Evolutionary conservation across 345 rosid species (phyloP), one percentile per base, ranked within the genome.

Genomic region (Geranium rotundifolium): DNA sequence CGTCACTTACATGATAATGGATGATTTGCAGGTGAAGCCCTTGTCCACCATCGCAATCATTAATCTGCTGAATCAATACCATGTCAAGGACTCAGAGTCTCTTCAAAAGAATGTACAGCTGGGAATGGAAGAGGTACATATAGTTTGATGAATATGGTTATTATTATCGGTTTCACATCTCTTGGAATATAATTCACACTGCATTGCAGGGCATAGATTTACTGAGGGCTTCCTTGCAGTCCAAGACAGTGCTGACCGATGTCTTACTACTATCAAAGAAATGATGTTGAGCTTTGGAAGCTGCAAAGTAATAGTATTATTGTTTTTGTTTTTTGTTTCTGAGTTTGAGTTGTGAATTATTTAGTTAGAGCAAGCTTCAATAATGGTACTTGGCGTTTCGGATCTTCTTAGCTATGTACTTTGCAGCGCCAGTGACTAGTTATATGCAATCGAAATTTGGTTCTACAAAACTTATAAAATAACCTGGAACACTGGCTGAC

Each of bases 221-320:
- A 20, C 1, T 70, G 60, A 76, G 62, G 72, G 63, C 77, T 50
- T 69, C 75, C 3, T 10, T 69, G 9, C 46, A 67, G 19, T 61
- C 76, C 15, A 37, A 67, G 63, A 69, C 41, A 13, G 79, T 75
- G 54, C 67, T 78, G 18, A 77, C 69, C 6, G 65, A 62, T 50
- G 65, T 65, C 13, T 71, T 66, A 57, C 23, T 66, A 57, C 23
- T 62, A 4, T 2, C 52, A 3, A 46, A 46, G 14, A 78, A 78
- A 31, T 76, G 73, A 72, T 54, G 71, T 19, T 83, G 76, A 80
- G 41, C 41, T 34, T 23, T 23, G 27, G 27, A 23, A 23, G 7
- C 10, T 34, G 41, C 1, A 23, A 23, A 23, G 27, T 23, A 23
- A 23, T 23, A 23, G 27, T 23, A 23, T 23, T 23, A 23, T 23